Evolutionary conservation across 306 rosid genomes (phyloP).

Genomic region (Prosopis cineraria): DNA sequence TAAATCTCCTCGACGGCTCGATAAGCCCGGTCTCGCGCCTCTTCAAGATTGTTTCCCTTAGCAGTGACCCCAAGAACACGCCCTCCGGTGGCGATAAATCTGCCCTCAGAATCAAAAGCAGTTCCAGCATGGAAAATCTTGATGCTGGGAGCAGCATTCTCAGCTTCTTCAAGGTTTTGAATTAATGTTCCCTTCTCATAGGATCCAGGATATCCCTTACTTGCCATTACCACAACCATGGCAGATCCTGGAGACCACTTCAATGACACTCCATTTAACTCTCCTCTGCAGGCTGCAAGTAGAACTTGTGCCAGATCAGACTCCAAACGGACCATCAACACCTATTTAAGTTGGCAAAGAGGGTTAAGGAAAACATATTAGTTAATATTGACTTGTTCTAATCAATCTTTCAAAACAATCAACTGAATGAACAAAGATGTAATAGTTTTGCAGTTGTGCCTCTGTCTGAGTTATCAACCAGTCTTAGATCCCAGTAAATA

Average conservation of each 20-base stretch:
- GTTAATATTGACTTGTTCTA: conserved; percentile 1
- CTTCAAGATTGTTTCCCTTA: conserved; percentile 78
- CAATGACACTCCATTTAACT: conserved; percentile 70
- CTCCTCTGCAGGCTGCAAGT: conserved; percentile 93
- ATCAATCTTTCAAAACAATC: not conserved
- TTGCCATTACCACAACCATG: conserved; percentile 98
- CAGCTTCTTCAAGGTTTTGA: conserved; percentile 77
- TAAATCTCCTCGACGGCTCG: conserved; percentile 65
- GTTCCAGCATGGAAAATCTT: conserved; percentile 97
- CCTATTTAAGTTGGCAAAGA: conserved; percentile 52
- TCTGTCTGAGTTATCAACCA: not conserved
- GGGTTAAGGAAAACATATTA: not conserved
- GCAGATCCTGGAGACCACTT: conserved; percentile 92
- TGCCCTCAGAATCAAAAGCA: conserved; percentile 68
- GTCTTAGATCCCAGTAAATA: too few species aligned
- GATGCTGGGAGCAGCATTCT: conserved; percentile 66
- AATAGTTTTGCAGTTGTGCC: not conserved
- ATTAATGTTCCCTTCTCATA: conserved; percentile 91
- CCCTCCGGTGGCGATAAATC: conserved; percentile 78
- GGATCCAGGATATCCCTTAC: conserved; percentile 85
- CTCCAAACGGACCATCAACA: conserved; percentile 88
- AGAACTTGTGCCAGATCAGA: conserved; percentile 88
- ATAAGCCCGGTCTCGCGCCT: conserved; percentile 76
- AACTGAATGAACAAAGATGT: not conserved
- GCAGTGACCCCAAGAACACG: conserved; percentile 96